Base-by-base conservation (phyloP, 1,139 yeast species). In the Suhomyces yuchorum region DNA sequence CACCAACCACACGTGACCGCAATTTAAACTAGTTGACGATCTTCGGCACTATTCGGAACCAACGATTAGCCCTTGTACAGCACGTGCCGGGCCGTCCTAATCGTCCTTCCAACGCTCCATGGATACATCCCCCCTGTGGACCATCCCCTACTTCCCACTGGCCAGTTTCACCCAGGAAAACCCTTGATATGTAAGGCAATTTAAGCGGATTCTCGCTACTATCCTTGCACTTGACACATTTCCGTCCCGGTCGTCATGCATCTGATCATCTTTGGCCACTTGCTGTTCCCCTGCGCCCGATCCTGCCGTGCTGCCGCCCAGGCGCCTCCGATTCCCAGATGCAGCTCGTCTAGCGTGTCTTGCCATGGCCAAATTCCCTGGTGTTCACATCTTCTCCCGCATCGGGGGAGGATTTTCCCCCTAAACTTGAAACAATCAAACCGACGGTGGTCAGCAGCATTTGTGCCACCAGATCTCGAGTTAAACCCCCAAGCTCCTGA, bases 281-380 rank as follows among this genome's bases (percentile, higher is more conserved):
- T 12, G 30, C 30, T 14, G 37, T 11, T 18, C 37, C 37, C 37
- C 37, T 34, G 37, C 22, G 37, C 37, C 37, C 37, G 37, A 18
- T 34, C 37, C 37, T 34, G 39, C 39, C 39, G 28, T 22, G 12
- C 19, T 23, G 39, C 39, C 18, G 28, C 19, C 18, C n/a, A 17
- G 6, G 14, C 39, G 39, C 39, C 39, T 15, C 39, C 39, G 30
- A 37, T 22, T 37, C 28, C 30, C 30, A 18, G 30, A 36, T 36
- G 24, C 17, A n/a, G 28, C 17, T 35, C 39, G 39, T 37, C 30
- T 37, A 37, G 23, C 23, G 18, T 14, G 6, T 7, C 32, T 28
- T 28, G 15, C 9, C 26, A 9, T 23, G 9, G 26, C 26, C 8
- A n/a, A n/a, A n/a, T n/a, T n/a, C n/a, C n/a, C n/a, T n/a, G n/a